These are phyloP conservation scores for Aechmea fasciata DNA, from an alignment of 176 grass and related monocot species.

Conservation along the genomic window DNA sequence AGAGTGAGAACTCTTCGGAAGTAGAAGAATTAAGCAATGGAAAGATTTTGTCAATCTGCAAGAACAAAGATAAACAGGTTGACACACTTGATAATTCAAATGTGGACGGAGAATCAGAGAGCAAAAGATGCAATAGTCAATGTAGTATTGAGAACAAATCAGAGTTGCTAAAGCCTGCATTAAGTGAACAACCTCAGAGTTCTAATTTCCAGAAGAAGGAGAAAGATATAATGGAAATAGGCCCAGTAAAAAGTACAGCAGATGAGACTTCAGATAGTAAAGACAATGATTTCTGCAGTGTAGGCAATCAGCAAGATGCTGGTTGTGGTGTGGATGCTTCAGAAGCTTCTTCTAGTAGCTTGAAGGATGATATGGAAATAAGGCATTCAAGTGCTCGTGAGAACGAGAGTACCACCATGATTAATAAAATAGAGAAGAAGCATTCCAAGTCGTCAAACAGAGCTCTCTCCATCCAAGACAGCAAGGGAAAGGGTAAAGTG, in stretches of 20 bases:
- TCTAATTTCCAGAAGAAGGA: constrained; percentile 18
- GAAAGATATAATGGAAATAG: constrained; percentile 6
- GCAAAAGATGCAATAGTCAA: constrained; percentile 20
- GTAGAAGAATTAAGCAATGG: not conserved
- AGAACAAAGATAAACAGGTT: not conserved
- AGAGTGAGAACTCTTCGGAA: not conserved
- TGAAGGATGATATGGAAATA: not conserved
- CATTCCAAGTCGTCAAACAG: constrained; percentile 27
- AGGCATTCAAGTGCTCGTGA: constrained; percentile 2
- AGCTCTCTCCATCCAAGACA: constrained; percentile 24
- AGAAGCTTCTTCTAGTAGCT: constrained; percentile 23
- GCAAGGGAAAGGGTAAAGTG: constrained; percentile 29
- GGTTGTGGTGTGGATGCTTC: constrained; percentile 26
- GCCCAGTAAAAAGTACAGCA: not conserved
- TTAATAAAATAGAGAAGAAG: constrained; percentile 10
- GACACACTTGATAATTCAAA: not conserved
- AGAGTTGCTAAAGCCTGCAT: constrained; percentile 19
- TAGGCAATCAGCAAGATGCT: not conserved
- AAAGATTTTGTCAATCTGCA: not conserved
- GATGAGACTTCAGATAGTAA: constrained; percentile 12
- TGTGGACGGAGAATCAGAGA: constrained; percentile 7
- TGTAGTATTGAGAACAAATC: constrained; percentile 16
- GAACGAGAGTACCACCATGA: constrained; percentile 2
- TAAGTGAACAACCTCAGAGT: constrained; percentile 12
- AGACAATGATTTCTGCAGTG: constrained; percentile 2